Conservation (phyloP, 768 basidiomycete species). For the Macrocybe gigantea region DNA sequence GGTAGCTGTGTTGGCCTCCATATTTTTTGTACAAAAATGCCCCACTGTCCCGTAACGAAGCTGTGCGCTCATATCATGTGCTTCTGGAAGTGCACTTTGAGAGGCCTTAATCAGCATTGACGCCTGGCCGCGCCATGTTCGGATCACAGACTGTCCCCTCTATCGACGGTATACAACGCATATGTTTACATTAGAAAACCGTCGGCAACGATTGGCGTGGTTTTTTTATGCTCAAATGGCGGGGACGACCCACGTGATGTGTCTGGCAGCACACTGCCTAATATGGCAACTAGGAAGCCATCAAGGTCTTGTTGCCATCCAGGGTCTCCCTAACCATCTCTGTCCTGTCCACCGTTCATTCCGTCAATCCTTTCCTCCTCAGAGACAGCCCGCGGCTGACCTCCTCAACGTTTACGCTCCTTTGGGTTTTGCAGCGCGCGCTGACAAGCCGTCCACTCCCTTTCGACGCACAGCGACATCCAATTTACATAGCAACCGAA, state of each 20-base stretch:
- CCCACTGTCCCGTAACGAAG: too few species aligned
- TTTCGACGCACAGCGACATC: slow-evolving; percentile 6
- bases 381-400: too few species aligned
- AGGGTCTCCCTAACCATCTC: not conserved
- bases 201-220: too few species aligned
- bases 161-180: too few species aligned
- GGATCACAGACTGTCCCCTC: slow-evolving; percentile 7
- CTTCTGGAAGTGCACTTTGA: slow-evolving; percentile 4
- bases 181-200: too few species aligned
- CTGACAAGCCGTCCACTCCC: slow-evolving; percentile 19
- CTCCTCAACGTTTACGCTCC: slow-evolving; percentile 1
- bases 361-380: not conserved
- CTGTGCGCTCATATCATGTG: not conserved
- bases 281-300: too few species aligned
- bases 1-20: not conserved
- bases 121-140: slow-evolving; percentile 4
- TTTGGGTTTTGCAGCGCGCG: slow-evolving; percentile 1
- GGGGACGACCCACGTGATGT: too few species aligned
- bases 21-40: too few species aligned
- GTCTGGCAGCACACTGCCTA: too few species aligned
- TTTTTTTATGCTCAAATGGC: too few species aligned
- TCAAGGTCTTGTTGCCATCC: not conserved
- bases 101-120: slow-evolving; percentile 4
- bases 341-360: not conserved
- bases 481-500: not conserved